Percentiles rank a stretch among this genome's conserved stretches.
phyloP scores from a whole-genome alignment of 2,329 filamentous ascomycete species.

The Exserohilum rostratum region DNA sequence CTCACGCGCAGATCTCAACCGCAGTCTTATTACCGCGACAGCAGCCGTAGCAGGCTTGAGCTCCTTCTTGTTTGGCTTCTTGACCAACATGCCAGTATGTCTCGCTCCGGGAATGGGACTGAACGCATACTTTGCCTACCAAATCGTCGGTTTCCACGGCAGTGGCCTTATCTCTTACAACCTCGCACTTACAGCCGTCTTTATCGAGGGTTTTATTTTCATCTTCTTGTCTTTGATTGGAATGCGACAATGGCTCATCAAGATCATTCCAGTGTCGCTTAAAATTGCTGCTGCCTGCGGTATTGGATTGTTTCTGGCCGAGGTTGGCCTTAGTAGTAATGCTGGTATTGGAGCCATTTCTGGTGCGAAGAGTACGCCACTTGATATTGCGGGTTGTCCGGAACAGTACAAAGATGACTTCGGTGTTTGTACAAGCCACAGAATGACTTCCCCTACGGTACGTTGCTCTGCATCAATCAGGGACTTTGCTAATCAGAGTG shows the following conservation, averaged over 20 bases:
- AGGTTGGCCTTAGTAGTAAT: constrained; percentile 77
- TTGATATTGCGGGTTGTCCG: constrained; percentile 77
- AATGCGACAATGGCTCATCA: constrained; percentile 85
- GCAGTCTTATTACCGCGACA: constrained; percentile 82
- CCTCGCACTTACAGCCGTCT: constrained; percentile 82
- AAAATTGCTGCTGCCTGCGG: constrained; percentile 86
- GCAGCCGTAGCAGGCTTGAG: constrained; percentile 79
- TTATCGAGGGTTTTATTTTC: constrained; percentile 87
- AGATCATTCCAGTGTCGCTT: constrained; percentile 79
- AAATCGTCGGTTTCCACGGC: constrained; percentile 78
- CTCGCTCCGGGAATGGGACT: constrained; percentile 56
- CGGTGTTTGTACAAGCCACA: constrained; percentile 69
- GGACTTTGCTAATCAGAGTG: constrained; percentile 9
- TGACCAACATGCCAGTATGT: constrained; percentile 70
- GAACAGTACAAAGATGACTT: constrained; percentile 53
- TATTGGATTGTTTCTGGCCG: constrained; percentile 80
- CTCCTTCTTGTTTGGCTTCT: constrained; percentile 78
- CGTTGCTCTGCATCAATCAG: constrained; percentile 15
- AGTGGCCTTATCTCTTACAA: constrained; percentile 73
- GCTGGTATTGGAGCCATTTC: constrained; percentile 82
- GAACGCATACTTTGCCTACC: constrained; percentile 87
- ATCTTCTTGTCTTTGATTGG: constrained; percentile 78
- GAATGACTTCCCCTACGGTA: constrained; percentile 78
- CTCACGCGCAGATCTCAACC: constrained; percentile 60
- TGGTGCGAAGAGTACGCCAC: constrained; percentile 67